A percentile compares a stretch with the other conserved stretches of the same genome.
phyloP scores from a whole-genome alignment of 1,284 basidiomycete genomes.

The Cutaneotrichosporon sp. region DNA sequence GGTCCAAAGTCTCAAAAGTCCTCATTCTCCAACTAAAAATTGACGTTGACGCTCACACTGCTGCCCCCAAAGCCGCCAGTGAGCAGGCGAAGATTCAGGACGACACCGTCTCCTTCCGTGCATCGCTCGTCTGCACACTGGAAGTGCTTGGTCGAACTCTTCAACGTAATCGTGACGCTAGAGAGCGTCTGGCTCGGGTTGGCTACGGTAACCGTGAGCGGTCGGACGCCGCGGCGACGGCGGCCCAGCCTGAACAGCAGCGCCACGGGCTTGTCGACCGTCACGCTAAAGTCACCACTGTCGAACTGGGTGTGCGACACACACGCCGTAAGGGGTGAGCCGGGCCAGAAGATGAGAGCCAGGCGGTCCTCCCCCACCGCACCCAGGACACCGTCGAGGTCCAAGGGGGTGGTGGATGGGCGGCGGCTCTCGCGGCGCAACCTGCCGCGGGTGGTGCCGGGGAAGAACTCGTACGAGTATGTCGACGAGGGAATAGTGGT shows the following conservation, averaged over 20 bases:
- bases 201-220: slow-evolving; percentile 56
- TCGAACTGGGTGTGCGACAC: slow-evolving; percentile 26
- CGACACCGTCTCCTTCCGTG: not conserved
- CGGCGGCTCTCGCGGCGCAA: slow-evolving; percentile 16
- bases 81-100: not conserved
- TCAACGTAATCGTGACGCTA: slow-evolving; percentile 11
- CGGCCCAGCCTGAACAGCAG: slow-evolving; percentile 54
- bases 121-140: not conserved
- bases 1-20: not conserved
- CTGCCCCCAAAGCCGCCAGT: slow-evolving; percentile 8
- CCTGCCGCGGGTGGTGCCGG: slow-evolving; percentile 47
- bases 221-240: slow-evolving; percentile 21
- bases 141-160: slow-evolving; percentile 1
- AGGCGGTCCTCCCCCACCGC: slow-evolving; percentile 24
- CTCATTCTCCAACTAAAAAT: not conserved
- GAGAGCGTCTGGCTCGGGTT: slow-evolving; percentile 59
- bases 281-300: slow-evolving; percentile 52
- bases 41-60: slow-evolving; percentile 8
- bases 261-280: slow-evolving; percentile 54
- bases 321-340: slow-evolving; percentile 4
- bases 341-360: slow-evolving; percentile 30
- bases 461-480: slow-evolving; percentile 61
- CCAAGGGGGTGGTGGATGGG: slow-evolving; percentile 20
- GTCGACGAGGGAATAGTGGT: slow-evolving; percentile 37
- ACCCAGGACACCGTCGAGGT: slow-evolving; percentile 21